Evolutionary conservation across 768 basidiomycete species (phyloP), one percentile per base, ranked within the genome.

Genomic region (Lyophyllum atratum): DNA sequence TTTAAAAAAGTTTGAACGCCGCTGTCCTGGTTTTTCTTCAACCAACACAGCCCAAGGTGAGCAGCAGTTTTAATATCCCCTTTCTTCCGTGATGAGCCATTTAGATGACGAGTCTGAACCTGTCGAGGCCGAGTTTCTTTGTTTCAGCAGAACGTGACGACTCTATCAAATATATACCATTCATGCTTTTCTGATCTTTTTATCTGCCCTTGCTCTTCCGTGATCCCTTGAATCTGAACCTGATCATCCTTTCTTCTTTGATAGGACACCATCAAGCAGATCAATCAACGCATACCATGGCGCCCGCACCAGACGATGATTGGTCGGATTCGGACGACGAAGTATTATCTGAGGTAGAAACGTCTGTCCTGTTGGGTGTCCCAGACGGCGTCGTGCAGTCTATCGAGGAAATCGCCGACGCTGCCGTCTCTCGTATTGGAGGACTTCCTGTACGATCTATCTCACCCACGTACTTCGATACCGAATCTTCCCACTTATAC

Each of bases 261-360:
- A 44, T 12, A 56, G 60, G 49, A 31, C 57, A 44, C 45, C 51
- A 54, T 59, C 58, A 66, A 49, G 54, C 54, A 63, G 29, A 46
- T 58, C 42, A 24, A 40, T 19, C 39, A 15, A 22, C 6, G 4
- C 26, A 26, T 56, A 68, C 62, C 49, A 84, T 84, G 81, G 68
- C 81, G 1, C 69, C 72, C 12, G 61, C 65, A 44, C 60, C 64
- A 22, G 80, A 83, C 33, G 85, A 89, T 51, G 83, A 86, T 59
- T 92, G 86, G 86, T 93, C 91, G 34, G 92, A 92, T 68, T 91
- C 89, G 7, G 91, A 92, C 59, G 86, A 87, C 49, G 89, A 86
- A 61, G 69, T 74, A 51, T 58, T 70, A 33, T 66, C 79, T 4
- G 82, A 80, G 49, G 73, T 82, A 62, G 89, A 91, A 71, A 91